Percentiles rank a stretch among this genome's conserved stretches.
Conservation (phyloP, 805 yeast genomes). For the Saturnispora hagleri region DNA sequence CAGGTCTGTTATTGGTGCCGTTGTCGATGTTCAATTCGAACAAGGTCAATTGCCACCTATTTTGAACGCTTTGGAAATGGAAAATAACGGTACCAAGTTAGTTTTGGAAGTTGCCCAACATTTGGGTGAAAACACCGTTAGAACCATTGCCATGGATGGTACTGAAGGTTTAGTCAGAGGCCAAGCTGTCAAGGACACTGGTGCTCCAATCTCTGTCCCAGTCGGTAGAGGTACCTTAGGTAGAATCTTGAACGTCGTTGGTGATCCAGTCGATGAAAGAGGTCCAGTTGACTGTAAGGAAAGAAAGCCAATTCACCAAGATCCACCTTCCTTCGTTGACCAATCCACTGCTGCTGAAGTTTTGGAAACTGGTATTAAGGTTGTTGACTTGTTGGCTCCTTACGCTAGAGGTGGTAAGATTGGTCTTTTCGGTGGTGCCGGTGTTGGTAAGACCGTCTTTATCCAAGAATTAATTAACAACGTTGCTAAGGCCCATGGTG, state of each 20-base stretch:
- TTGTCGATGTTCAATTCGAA: conserved; percentile 97
- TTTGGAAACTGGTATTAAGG: conserved; percentile 99
- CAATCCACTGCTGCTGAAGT: conserved; percentile 98
- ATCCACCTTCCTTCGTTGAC: conserved; percentile 92
- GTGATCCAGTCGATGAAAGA: conserved; percentile 99
- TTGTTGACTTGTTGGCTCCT: conserved; percentile 97
- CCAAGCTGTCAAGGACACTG: conserved; percentile 83
- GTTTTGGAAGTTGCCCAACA: conserved; percentile 99
- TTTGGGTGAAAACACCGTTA: conserved; percentile 99
- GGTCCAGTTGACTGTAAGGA: conserved; percentile 92
- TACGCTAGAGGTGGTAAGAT: conserved; percentile 99
- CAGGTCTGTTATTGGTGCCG: conserved; percentile 98
- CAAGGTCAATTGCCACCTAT: conserved; percentile 96
- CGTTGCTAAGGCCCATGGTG: conserved; percentile 99
- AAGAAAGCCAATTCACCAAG: conserved; percentile 98
- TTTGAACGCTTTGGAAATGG: conserved; percentile 90
- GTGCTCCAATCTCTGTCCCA: conserved; percentile 97
- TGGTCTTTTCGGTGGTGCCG: conserved; percentile 99
- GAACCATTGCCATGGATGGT: conserved; percentile 99
- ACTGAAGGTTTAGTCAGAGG: conserved; percentile 99
- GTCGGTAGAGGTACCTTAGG: conserved; percentile 99
- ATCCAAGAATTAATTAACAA: conserved; percentile 99
- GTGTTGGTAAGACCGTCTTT: conserved; percentile 99
- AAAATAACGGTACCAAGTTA: conserved; percentile 59
- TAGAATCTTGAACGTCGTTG: conserved; percentile 95